Percentiles rank a stretch among this genome's conserved stretches.
phyloP scores from a whole-genome alignment of 345 rosid genomes.

The Hevea brasiliensis region DNA sequence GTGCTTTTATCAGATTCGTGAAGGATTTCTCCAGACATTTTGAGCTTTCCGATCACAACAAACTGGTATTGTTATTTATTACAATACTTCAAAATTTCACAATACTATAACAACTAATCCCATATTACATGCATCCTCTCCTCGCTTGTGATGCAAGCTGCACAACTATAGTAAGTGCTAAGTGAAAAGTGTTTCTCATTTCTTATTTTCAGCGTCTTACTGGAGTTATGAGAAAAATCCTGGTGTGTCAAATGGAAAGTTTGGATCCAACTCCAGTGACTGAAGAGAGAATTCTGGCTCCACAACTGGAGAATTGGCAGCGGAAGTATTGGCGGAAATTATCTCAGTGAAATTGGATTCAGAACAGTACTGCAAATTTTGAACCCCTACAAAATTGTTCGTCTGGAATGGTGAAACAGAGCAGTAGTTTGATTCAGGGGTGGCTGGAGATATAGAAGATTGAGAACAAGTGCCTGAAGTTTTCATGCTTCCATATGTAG shows the following conservation, averaged over 20 bases:
- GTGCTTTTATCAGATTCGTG: too few relatives aligned
- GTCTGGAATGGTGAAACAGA: conserved; percentile 36
- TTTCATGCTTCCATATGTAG: conserved; percentile 38
- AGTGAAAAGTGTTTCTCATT: conserved; percentile 2
- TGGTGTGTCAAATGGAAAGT: conserved; percentile 47
- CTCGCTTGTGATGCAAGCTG: conserved; percentile 1
- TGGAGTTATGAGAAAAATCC: conserved; percentile 42
- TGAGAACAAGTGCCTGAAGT: conserved; percentile 35
- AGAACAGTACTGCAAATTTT: conserved; percentile 20
- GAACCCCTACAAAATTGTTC: conserved; percentile 32
- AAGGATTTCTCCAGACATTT: too few relatives aligned
- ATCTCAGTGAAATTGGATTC: conserved; percentile 53
- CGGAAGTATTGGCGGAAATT: conserved; percentile 62
- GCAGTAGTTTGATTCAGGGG: conserved; percentile 49
- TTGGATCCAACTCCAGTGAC: conserved; percentile 50
- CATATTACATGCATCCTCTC: conserved; percentile 14
- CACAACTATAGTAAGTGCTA: conserved; percentile 8
- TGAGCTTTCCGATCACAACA: too few relatives aligned
- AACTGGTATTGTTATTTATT: conserved; percentile 4
- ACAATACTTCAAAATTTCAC: conserved; percentile 19
- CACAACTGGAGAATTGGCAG: conserved; percentile 63
- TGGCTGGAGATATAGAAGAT: conserved; percentile 47
- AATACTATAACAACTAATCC: too few relatives aligned
- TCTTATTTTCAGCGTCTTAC: conserved; percentile 15
- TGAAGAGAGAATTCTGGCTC: conserved; percentile 77